phyloP scores from a whole-genome alignment of 176 grass and related monocot species.

The Panicum miliaceum region DNA sequence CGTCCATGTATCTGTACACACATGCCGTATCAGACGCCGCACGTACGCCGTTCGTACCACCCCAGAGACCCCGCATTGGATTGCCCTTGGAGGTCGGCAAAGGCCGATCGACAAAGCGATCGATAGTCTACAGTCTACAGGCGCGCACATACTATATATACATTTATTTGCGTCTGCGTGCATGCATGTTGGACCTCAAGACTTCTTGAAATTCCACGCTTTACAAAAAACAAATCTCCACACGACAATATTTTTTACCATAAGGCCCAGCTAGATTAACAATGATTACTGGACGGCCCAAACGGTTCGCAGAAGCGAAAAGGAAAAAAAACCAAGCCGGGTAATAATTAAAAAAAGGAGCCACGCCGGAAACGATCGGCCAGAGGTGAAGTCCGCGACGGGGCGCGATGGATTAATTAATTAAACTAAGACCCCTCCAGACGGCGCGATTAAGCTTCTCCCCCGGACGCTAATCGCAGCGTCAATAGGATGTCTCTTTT shows the following conservation, averaged over 20 bases:
- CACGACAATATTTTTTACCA: no score
- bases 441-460: slow-evolving; percentile 5
- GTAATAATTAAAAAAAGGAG: neutral
- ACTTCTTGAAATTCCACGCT: neutral
- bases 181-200: neutral
- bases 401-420: slow-evolving; percentile 17
- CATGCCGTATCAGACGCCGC: neutral
- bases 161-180: neutral
- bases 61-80: slow-evolving; percentile 3
- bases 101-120: neutral
- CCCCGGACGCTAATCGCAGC: neutral
- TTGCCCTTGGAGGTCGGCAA: neutral
- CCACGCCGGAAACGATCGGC: neutral
- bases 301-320: neutral
- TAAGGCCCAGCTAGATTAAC: neutral
- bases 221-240: neutral
- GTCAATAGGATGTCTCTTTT: neutral
- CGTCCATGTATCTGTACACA: neutral
- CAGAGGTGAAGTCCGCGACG: neutral
- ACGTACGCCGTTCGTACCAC: neutral
- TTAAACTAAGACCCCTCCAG: slow-evolving; percentile 26
- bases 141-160: no score
- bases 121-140: neutral
- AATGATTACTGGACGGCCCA: slow-evolving; percentile 9
- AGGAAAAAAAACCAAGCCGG: neutral